Base-by-base conservation (phyloP, 2,329 filamentous ascomycete species). In the Diaporthe ilicicola region DNA sequence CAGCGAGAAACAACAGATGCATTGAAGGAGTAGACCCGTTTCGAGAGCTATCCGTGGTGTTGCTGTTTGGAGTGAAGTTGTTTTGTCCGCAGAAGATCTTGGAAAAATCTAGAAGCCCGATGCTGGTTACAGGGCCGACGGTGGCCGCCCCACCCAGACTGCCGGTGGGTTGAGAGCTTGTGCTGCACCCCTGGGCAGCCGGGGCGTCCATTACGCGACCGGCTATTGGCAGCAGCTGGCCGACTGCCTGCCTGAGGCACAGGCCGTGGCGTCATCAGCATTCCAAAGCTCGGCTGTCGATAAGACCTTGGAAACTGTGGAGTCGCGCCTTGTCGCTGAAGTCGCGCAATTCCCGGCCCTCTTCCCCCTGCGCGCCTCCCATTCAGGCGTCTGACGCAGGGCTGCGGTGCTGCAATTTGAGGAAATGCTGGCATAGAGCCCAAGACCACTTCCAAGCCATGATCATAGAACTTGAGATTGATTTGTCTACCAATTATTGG, bases 211-310 rank as follows among this genome's bases (percentile, higher is more conserved):
- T 46, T 37, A 32, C 39, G 27, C 24, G 34, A 55, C n/a, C 42
- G 7, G 37, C 54, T 19, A 56, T 48, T 55, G 66, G 66, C 22
- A 22, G 24, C 50, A 22, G 24, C 27, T 13, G 15, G 46, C 15
- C 19, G 50, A 27, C 65, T 50, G 15, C 29, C n/a, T 68, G 66
- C 66, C 66, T 68, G 66, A 68, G 66, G 66, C 53, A 55, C 37
- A 37, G 13, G 19, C 50, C 50, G 13, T 50, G 44, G 64, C 64
- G 64, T 67, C 64, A 67, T 50, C 59, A 24, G 42, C 44, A 50
- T 22, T 37, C 7, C 15, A 48, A 24, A 55, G 44, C 59, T 64
- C 48, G 44, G 32, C 59, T 4, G n/a, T 17, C 29, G 44, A 48
- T 48, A 48, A 64, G 44, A 10, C 42, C 44, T 50, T 48, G 42